Percentiles rank a stretch among this genome's conserved stretches.
Conservation (phyloP, 768 basidiomycete species). For the Trametes punicea region DNA sequence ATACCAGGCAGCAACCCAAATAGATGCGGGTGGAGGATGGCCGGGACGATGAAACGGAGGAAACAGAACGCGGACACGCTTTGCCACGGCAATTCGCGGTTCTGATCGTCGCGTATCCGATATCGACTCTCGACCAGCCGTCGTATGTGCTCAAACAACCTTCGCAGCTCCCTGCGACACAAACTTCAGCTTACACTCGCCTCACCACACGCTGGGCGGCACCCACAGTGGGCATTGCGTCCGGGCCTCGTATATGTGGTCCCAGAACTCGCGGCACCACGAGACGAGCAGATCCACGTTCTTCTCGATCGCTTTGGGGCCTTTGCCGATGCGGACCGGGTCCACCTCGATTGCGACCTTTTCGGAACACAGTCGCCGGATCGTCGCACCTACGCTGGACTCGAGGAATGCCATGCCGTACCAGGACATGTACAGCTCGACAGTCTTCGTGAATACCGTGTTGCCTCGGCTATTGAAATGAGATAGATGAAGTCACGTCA, state of each 20-base stretch:
- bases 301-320: conserved; percentile 58
- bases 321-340: conserved; percentile 61
- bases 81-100: conserved; percentile 66
- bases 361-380: conserved; percentile 69
- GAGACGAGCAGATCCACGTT: conserved; percentile 66
- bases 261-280: conserved; percentile 83
- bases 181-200: conserved; percentile 3
- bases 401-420: conserved; percentile 82
- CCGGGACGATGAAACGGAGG: conserved; percentile 86
- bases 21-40: conserved; percentile 83
- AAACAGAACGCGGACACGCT: conserved; percentile 89
- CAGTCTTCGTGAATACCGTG: conserved; percentile 50
- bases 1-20: conserved; percentile 76
- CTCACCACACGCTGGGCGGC: neutral
- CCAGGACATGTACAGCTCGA: conserved; percentile 78
- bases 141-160: conserved; percentile 66
- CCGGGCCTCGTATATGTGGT: conserved; percentile 71
- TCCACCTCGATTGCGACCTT: conserved; percentile 82
- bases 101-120: conserved; percentile 42
- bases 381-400: conserved; percentile 66
- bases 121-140: conserved; percentile 69
- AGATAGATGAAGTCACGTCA: conserved; percentile 27
- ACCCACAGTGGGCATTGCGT: conserved; percentile 73
- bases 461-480: conserved; percentile 61
- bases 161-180: conserved; percentile 61